A percentile compares a stretch with the other conserved stretches of the same genome.
Conservation (phyloP, 495 filamentous ascomycete genomes). For the Penicillium diatomitis region DNA sequence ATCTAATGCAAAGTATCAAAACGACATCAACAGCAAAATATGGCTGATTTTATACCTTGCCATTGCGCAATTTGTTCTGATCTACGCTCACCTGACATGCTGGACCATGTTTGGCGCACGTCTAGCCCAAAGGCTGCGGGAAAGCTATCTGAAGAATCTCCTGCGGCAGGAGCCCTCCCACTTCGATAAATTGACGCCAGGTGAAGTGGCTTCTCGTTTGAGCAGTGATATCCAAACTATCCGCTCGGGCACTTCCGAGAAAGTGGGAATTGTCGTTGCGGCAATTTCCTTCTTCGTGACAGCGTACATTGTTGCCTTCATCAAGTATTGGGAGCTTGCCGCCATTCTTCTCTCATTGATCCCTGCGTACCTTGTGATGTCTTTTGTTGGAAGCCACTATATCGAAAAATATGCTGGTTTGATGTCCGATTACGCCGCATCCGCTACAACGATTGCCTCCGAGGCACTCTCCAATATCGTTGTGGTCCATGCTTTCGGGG, state of each 20-base stretch:
- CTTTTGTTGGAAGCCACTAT: slow-evolving; percentile 49
- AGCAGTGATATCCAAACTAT: slow-evolving; percentile 53
- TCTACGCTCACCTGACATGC: slow-evolving; percentile 44
- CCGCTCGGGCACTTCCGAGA: slow-evolving; percentile 56
- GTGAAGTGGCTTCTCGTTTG: slow-evolving; percentile 54
- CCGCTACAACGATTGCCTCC: slow-evolving; percentile 40
- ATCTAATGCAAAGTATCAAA: slow-evolving; percentile 22
- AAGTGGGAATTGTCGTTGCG: slow-evolving; percentile 52
- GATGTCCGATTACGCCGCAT: slow-evolving; percentile 42
- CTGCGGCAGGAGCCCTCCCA: slow-evolving; percentile 53
- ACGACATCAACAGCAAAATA: slow-evolving; percentile 46
- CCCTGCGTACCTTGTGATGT: slow-evolving; percentile 59
- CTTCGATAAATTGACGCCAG: slow-evolving; percentile 47
- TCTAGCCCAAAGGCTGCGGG: slow-evolving; percentile 52
- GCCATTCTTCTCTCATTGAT: slow-evolving; percentile 45
- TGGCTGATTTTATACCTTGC: slow-evolving; percentile 53
- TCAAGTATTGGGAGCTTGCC: slow-evolving; percentile 40
- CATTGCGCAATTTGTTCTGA: slow-evolving; percentile 51
- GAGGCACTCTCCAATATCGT: slow-evolving; percentile 38
- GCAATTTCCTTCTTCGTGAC: slow-evolving; percentile 53
- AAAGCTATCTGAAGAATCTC: slow-evolving; percentile 46
- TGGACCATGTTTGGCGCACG: slow-evolving; percentile 55
- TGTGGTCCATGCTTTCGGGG: slow-evolving; percentile 43
- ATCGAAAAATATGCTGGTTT: slow-evolving; percentile 48
- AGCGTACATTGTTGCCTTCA: slow-evolving; percentile 56